These are phyloP conservation scores for Backusella mclennaniae DNA, from an alignment of 192 early-diverging fungal species.

Conservation along the genomic window DNA sequence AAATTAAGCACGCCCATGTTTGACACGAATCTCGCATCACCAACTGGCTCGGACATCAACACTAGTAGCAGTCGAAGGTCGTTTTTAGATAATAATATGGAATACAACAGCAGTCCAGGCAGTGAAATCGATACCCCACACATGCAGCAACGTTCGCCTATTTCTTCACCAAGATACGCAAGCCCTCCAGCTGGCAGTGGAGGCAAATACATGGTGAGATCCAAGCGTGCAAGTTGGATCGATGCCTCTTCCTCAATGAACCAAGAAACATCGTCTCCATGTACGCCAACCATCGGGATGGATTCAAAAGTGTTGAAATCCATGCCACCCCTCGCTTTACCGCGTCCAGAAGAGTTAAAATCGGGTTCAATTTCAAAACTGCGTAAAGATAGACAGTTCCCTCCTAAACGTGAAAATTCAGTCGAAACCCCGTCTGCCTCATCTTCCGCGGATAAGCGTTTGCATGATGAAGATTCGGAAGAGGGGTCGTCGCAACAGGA, in stretches of 20 bases:
- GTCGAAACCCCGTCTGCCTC: not conserved
- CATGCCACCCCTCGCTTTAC: not conserved
- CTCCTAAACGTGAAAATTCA: slow-evolving; percentile 9
- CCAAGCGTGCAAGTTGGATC: slow-evolving; percentile 38
- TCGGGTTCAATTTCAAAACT: slow-evolving; percentile 3
- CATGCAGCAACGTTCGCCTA: not conserved
- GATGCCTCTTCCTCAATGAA: slow-evolving; percentile 22
- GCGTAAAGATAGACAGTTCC: slow-evolving; percentile 12
- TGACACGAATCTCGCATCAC: slow-evolving; percentile 1
- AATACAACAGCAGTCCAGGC: slow-evolving; percentile 21
- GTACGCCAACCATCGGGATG: not conserved
- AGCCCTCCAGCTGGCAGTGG: slow-evolving; percentile 37
- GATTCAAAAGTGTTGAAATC: not conserved
- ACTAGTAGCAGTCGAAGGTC: slow-evolving; percentile 4
- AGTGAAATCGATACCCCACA: slow-evolving; percentile 3
- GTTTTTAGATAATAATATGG: slow-evolving; percentile 15
- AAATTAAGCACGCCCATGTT: not conserved
- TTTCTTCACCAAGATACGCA: slow-evolving; percentile 26
- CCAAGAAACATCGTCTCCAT: not conserved
- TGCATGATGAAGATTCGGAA: not conserved
- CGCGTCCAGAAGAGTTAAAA: slow-evolving; percentile 1
- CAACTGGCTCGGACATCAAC: not conserved
- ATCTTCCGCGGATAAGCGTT: not conserved
- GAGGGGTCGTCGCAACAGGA: not conserved
- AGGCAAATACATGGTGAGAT: slow-evolving; percentile 35